phyloP scores from a whole-genome alignment of 768 basidiomycete genomes.

The Agaricus sinodeliciosus region DNA sequence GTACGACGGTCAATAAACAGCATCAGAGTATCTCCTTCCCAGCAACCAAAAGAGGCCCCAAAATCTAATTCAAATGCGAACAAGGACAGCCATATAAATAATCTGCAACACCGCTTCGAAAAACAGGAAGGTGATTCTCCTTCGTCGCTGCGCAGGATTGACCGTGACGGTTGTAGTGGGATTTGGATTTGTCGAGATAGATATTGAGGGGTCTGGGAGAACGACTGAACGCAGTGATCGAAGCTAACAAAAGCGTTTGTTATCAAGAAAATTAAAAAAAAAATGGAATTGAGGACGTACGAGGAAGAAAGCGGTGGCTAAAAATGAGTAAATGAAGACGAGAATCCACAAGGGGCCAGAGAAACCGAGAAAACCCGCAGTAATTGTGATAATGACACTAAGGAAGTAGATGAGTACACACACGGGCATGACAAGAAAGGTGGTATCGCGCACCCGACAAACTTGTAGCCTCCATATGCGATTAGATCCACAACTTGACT shows the following conservation, averaged over 20 bases:
- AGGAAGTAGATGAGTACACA: slow-evolving; percentile 16
- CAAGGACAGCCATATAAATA: slow-evolving; percentile 80
- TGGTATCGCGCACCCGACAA: slow-evolving; percentile 68
- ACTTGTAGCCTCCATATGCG: slow-evolving; percentile 96
- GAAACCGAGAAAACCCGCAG: slow-evolving; percentile 60
- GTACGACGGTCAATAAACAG: no score
- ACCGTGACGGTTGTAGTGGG: slow-evolving; percentile 52
- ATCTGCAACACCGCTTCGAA: slow-evolving; percentile 78
- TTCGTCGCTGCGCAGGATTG: slow-evolving; percentile 71
- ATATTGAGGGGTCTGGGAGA: slow-evolving; percentile 66
- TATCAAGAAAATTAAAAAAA: no score
- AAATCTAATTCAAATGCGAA: slow-evolving; percentile 41
- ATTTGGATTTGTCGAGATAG: slow-evolving; percentile 26
- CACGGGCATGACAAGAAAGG: not conserved
- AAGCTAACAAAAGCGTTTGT: slow-evolving; percentile 44
- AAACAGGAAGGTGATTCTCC: slow-evolving; percentile 86
- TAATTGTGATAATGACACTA: slow-evolving; percentile 81
- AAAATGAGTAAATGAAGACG: slow-evolving; percentile 80
- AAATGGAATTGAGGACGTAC: slow-evolving; percentile 37
- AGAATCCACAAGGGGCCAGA: slow-evolving; percentile 57
- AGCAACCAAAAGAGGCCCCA: no score
- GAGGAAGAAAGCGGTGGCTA: slow-evolving; percentile 91
- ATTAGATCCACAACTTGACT: slow-evolving; percentile 74
- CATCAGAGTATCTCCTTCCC: no score
- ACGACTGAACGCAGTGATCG: slow-evolving; percentile 90